Conservation (phyloP, 2,329 filamentous ascomycete species). For the Diplocarpon mali region DNA sequence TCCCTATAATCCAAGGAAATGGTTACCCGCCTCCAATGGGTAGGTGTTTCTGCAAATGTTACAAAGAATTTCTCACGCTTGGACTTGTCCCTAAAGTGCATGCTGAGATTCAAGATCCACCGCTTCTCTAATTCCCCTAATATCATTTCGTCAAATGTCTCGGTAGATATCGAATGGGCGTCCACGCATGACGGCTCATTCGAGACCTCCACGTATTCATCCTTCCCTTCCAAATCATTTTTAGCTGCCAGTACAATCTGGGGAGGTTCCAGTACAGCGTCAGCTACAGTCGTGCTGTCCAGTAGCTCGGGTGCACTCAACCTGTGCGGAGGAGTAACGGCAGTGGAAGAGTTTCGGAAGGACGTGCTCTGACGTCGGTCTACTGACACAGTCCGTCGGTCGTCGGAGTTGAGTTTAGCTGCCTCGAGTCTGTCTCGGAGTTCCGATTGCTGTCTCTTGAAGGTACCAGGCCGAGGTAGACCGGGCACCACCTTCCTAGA, state of each 20-base stretch:
- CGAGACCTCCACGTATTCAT: constrained; percentile 22
- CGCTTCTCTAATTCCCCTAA: constrained; percentile 72
- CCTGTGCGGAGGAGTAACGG: constrained; percentile 13
- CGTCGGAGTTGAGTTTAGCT: constrained; percentile 48
- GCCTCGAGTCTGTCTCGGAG: constrained; percentile 61
- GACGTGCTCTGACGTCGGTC: constrained; percentile 34
- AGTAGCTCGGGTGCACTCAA: constrained; percentile 25
- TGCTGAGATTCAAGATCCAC: constrained; percentile 96
- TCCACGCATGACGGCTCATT: constrained; percentile 20
- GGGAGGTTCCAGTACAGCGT: constrained; percentile 13
- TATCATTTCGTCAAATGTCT: constrained; percentile 49
- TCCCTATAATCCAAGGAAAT: constrained; percentile 87
- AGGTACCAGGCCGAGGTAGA: constrained; percentile 65
- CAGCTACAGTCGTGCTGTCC: constrained; percentile 17
- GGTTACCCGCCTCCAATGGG: constrained; percentile 76
- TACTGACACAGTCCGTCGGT: constrained; percentile 61
- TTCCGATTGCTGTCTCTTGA: constrained; percentile 76
- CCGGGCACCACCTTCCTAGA: constrained; percentile 60
- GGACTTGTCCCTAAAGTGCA: constrained; percentile 93
- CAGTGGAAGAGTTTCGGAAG: constrained; percentile 18
- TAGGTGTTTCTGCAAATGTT: constrained; percentile 75
- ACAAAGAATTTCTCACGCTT: constrained; percentile 96
- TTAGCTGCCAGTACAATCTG: constrained; percentile 8
- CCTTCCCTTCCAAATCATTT: constrained; percentile 15
- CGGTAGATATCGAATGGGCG: constrained; percentile 23